Conservation (phyloP, 2,329 filamentous ascomycete genomes). For the Xylaria sp. region DNA sequence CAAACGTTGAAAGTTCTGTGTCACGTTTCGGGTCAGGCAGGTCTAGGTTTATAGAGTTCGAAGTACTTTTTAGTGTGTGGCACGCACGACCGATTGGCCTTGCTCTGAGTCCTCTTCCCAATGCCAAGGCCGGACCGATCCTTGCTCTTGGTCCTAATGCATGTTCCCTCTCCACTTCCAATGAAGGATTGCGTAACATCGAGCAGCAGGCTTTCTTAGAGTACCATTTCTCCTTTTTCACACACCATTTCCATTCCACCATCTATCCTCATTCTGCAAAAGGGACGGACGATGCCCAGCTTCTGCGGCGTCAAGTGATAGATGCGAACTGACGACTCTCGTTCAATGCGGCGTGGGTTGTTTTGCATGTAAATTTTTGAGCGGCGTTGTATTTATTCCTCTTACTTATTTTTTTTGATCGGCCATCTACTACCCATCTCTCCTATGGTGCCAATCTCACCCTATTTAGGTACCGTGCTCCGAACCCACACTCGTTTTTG, state of each 20-base stretch:
- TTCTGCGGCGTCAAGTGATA: constrained; percentile 28
- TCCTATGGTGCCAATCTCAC: constrained; percentile 24
- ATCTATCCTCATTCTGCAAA: background rate
- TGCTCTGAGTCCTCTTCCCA: background rate
- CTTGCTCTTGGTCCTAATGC: constrained; percentile 16
- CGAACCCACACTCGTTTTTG: constrained; percentile 31
- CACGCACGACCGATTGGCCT: constrained; percentile 17
- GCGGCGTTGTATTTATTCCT: constrained; percentile 18
- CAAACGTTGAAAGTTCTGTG: background rate
- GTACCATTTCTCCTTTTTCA: constrained; percentile 23
- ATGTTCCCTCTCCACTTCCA: constrained; percentile 25
- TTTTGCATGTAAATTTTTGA: constrained; percentile 11
- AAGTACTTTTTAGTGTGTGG: constrained; percentile 5
- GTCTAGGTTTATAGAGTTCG: constrained; percentile 51
- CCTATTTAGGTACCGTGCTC: constrained; percentile 1
- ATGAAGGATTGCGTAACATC: constrained; percentile 31
- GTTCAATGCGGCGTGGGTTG: constrained; percentile 27
- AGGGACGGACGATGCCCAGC: constrained; percentile 28
- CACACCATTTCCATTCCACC: background rate
- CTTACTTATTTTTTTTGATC: background rate
- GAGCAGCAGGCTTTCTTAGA: background rate
- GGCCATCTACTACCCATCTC: background rate
- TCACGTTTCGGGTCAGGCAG: background rate
- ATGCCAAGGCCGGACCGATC: constrained; percentile 18
- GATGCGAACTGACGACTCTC: constrained; percentile 28